phyloP scores from a whole-genome alignment of 306 rosid species.

The Lupinus albus region DNA sequence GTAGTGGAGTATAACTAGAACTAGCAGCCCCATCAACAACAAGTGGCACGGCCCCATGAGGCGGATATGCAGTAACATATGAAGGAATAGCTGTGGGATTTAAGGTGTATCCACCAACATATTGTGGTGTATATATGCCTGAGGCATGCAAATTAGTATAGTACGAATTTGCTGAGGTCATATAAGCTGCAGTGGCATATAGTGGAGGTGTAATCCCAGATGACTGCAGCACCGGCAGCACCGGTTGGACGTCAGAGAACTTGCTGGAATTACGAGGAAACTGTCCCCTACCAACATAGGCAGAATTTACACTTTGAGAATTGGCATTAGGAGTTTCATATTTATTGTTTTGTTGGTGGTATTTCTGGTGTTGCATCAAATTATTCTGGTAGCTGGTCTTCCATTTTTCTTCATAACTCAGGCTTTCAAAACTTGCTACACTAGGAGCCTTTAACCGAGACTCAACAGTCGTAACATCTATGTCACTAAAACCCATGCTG shows the following conservation, averaged over 20 bases:
- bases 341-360: slow-evolving; percentile 46
- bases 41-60: slow-evolving; percentile 50
- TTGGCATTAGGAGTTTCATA: slow-evolving; percentile 48
- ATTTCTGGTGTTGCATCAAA: slow-evolving; percentile 41
- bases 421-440: slow-evolving; percentile 46
- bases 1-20: slow-evolving; percentile 44
- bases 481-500: slow-evolving; percentile 43
- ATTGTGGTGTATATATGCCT: slow-evolving; percentile 48
- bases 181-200: slow-evolving; percentile 55
- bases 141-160: slow-evolving; percentile 47
- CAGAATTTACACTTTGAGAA: slow-evolving; percentile 43
- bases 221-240: slow-evolving; percentile 57
- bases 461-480: slow-evolving; percentile 41
- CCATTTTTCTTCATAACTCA: slow-evolving; percentile 50
- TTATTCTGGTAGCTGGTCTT: slow-evolving; percentile 47
- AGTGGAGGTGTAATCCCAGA: slow-evolving; percentile 65
- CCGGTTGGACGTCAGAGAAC: slow-evolving; percentile 54
- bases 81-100: slow-evolving; percentile 50
- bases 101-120: slow-evolving; percentile 47
- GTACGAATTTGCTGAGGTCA: slow-evolving; percentile 49
- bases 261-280: slow-evolving; percentile 48
- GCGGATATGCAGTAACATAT: slow-evolving; percentile 48
- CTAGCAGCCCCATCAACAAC: slow-evolving; percentile 53
- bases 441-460: slow-evolving; percentile 55
- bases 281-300: slow-evolving; percentile 49